Evolutionary conservation across 2,329 filamentous ascomycete species (phyloP), one percentile per base, ranked within the genome.

Genomic region (Coniochaeta sp.): DNA sequence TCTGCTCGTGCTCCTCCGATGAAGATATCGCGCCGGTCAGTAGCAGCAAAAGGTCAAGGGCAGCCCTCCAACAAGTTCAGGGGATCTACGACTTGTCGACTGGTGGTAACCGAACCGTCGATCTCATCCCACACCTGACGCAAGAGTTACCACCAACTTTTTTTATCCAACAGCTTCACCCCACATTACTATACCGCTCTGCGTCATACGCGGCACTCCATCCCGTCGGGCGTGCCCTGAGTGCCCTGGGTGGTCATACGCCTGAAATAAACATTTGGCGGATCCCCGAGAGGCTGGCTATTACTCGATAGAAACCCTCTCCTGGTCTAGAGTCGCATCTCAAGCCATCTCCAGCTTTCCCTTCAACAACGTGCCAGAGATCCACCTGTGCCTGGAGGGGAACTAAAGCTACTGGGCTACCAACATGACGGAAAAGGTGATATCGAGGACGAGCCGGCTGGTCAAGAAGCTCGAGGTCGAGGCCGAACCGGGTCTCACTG

Each of bases 401-500:
- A n/a, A n/a, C n/a, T n/a, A n/a, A n/a, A n/a, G n/a, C n/a, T n/a
- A 38, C 33, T 38, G 22, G 16, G 12, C 18, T 38, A 12, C 33
- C 33, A 22, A 7, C 30, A 71, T 67, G 66, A 53, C 60, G 52
- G 62, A 64, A 57, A 64, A 66, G 47, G 53, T 64, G 58, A 53
- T 53, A 31, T 68, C 65, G 31, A 70, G 67, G 55, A 60, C 73
- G 49, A 69, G 69, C 57, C 65, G 67, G 55, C 72, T 74, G 67
- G 67, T 68, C 51, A 67, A 79, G 38, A 91, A 82, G 73, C 65
- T 91, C 52, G 83, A 87, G 45, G 87, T 94, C 53, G 78, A 87
- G 52, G 72, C 79, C 51, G 91, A 95, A 68, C 81, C 85, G 1
- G 89, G 89, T 45, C 77, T 96, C 61, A 87, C 84, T 7, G 84